Percentiles rank a stretch among this genome's conserved stretches.
These are phyloP conservation scores for Ophidiomyces ophidiicola DNA, from an alignment of 2,329 filamentous ascomycete species.

Conservation along the genomic window DNA sequence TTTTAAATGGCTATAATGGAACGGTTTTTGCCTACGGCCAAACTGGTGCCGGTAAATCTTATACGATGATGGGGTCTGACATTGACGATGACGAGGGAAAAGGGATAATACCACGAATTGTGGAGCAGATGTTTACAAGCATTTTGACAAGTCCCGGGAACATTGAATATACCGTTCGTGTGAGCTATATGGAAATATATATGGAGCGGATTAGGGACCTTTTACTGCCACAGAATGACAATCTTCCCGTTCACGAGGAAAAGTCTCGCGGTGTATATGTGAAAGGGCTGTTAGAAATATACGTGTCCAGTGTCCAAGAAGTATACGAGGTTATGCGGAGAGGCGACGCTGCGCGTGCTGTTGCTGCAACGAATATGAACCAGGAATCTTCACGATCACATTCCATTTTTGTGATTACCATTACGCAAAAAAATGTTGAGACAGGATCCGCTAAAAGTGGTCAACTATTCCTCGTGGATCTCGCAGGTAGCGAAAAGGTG, in stretches of 20 bases:
- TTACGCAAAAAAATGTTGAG: conserved; percentile 95
- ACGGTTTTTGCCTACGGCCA: conserved; percentile 98
- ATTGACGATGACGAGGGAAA: conserved; percentile 81
- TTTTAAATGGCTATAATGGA: conserved; percentile 97
- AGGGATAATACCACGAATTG: conserved; percentile 92
- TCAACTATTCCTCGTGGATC: conserved; percentile 91
- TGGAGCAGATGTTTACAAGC: conserved; percentile 93
- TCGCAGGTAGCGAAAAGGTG: conserved; percentile 96
- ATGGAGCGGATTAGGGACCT: conserved; percentile 98
- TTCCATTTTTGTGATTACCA: conserved; percentile 93
- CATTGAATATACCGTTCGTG: conserved; percentile 96
- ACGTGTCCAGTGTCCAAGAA: conserved; percentile 88
- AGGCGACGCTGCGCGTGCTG: conserved; percentile 78
- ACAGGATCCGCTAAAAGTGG: conserved; percentile 93
- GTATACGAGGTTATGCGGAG: conserved; percentile 95
- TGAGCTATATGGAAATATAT: conserved; percentile 99
- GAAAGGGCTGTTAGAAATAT: conserved; percentile 86
- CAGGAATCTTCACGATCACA: conserved; percentile 95
- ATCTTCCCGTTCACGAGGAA: conserved; percentile 94
- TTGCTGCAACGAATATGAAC: conserved; percentile 98
- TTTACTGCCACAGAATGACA: conserved; percentile 84
- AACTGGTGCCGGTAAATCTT: conserved; percentile 96
- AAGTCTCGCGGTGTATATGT: conserved; percentile 94
- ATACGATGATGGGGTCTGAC: conserved; percentile 95
- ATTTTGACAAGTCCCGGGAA: conserved; percentile 83